A percentile compares a stretch with the other conserved stretches of the same genome.
Conservation (phyloP, 805 yeast genomes). For the Blastobotrys robertii region DNA sequence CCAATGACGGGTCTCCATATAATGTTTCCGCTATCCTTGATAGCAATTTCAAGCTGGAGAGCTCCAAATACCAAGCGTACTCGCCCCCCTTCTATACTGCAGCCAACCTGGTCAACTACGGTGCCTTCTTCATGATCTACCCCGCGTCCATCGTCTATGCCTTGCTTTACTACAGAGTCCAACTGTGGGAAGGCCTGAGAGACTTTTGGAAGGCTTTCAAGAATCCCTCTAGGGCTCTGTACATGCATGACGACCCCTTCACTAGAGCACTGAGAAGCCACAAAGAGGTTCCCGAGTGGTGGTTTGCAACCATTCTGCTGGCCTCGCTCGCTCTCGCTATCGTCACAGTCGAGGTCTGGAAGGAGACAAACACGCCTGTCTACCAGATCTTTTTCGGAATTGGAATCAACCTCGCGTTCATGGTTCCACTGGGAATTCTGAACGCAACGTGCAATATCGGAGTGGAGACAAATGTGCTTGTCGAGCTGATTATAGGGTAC, state of each 20-base stretch:
- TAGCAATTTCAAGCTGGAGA: constrained; percentile 32
- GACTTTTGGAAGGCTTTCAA: neutral
- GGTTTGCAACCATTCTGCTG: constrained; percentile 42
- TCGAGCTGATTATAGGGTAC: constrained; percentile 57
- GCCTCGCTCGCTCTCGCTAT: constrained; percentile 27
- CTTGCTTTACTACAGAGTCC: constrained; percentile 11
- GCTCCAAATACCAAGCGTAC: constrained; percentile 39
- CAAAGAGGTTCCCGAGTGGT: constrained; percentile 63
- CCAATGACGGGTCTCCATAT: constrained; percentile 42
- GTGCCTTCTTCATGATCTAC: constrained; percentile 46
- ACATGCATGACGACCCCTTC: constrained; percentile 22
- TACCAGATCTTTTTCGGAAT: constrained; percentile 53
- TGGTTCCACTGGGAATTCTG: constrained; percentile 54
- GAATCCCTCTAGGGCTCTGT: constrained; percentile 12
- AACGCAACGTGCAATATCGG: constrained; percentile 49
- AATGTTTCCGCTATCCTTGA: constrained; percentile 37
- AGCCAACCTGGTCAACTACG: constrained; percentile 35
- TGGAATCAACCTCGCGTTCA: constrained; percentile 41
- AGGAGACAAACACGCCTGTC: constrained; percentile 20
- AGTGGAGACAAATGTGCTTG: constrained; percentile 49
- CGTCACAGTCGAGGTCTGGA: constrained; percentile 9
- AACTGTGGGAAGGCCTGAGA: constrained; percentile 15
- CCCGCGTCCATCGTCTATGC: constrained; percentile 44
- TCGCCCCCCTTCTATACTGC: constrained; percentile 64
- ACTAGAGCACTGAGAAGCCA: constrained; percentile 25